Conservation (phyloP, 2,329 filamentous ascomycete genomes). For the Chaetomiaceae sp. region DNA sequence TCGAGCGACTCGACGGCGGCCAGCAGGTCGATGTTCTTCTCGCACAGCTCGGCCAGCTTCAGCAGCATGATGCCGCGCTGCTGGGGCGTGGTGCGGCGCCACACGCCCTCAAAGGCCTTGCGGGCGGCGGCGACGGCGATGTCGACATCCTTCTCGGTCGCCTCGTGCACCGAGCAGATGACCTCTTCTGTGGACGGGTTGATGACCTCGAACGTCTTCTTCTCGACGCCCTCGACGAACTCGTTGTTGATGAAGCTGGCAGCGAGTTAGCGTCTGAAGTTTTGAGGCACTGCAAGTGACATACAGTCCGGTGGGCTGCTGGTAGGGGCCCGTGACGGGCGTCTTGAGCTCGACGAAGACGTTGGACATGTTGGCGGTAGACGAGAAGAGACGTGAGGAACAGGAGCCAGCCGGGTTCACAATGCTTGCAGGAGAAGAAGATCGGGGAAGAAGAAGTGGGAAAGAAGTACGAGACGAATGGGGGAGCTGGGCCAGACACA, state of each 20-base stretch:
- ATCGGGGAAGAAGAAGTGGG: background rate
- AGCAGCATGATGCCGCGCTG: conserved; percentile 64
- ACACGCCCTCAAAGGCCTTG: conserved; percentile 73
- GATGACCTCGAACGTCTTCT: conserved; percentile 88
- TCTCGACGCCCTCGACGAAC: conserved; percentile 77
- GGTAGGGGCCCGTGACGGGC: conserved; percentile 56
- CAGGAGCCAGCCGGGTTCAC: background rate
- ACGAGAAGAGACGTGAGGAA: background rate
- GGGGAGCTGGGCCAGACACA: background rate
- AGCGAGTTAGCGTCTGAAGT: background rate
- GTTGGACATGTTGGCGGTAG: conserved; percentile 30
- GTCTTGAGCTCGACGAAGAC: conserved; percentile 58
- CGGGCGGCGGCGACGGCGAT: conserved; percentile 80
- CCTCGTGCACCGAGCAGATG: conserved; percentile 78
- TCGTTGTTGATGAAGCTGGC: conserved; percentile 87
- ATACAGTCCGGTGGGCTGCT: conserved; percentile 60
- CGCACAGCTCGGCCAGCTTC: conserved; percentile 75
- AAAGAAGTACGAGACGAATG: background rate
- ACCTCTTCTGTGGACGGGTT: conserved; percentile 83
- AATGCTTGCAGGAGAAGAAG: background rate
- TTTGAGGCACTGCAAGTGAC: conserved; percentile 27
- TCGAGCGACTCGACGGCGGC: conserved; percentile 82
- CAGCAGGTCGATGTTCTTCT: conserved; percentile 72
- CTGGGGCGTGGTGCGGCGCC: conserved; percentile 65
- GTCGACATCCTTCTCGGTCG: conserved; percentile 79